A percentile compares a stretch with the other conserved stretches of the same genome.
Conservation (phyloP, 1,139 yeast species). For the Suhomyces coccinellae region DNA sequence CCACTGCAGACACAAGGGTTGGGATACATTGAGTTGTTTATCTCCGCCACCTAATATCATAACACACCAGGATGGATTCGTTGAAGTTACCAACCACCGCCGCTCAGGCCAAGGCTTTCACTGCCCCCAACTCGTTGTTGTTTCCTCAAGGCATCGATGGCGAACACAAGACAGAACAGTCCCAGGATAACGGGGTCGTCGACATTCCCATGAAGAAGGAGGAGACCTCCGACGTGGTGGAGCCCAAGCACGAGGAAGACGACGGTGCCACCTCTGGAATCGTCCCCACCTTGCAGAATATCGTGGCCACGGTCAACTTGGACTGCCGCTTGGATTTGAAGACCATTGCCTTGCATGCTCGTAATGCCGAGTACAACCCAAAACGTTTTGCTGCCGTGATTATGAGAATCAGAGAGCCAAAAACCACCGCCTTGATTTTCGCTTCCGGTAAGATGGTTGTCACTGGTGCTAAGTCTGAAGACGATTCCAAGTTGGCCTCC, state of each 20-base stretch:
- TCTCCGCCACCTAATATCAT: conserved; percentile 24
- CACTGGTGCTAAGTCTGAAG: conserved; percentile 98
- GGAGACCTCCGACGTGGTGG: conserved; percentile 34
- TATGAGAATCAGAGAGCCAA: conserved; percentile 99
- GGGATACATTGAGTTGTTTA: conserved; percentile 50
- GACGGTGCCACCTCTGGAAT: conserved; percentile 85
- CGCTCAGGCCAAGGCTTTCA: conserved; percentile 76
- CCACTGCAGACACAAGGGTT: conserved; percentile 13
- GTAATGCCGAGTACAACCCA: conserved; percentile 98
- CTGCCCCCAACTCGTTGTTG: conserved; percentile 64
- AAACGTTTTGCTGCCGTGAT: conserved; percentile 98
- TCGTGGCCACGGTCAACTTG: conserved; percentile 95
- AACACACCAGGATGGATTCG: conserved; percentile 55
- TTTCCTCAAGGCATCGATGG: conserved; percentile 54
- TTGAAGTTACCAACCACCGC: conserved; percentile 77
- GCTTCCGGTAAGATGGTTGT: conserved; percentile 99
- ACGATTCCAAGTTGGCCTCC: conserved; percentile 94
- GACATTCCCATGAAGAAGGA: conserved; percentile 25
- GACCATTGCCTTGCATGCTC: conserved; percentile 96
- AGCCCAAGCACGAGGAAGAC: conserved; percentile 52
- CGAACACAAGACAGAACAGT: conserved; percentile 18
- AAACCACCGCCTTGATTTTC: conserved; percentile 94
- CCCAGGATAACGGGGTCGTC: conserved; percentile 10
- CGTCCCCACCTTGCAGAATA: conserved; percentile 94
- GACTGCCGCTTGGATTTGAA: conserved; percentile 95